These are phyloP conservation scores for Claviceps humidiphila DNA, from an alignment of 2,329 filamentous ascomycete genomes.

Conservation along the genomic window DNA sequence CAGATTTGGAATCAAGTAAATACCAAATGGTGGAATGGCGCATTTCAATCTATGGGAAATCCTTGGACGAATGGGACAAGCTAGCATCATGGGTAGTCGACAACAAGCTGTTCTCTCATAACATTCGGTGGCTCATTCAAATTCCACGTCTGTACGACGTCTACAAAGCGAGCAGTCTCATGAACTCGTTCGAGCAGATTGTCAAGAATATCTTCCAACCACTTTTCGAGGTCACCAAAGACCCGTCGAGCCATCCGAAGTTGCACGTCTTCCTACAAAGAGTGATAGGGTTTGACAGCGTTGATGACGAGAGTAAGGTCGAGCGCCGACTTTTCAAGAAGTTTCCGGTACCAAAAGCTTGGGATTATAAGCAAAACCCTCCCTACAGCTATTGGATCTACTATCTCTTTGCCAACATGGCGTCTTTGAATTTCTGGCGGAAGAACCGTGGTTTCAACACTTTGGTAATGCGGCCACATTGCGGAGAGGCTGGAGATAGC, in stretches of 20 bases:
- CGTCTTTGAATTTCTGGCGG: conserved; percentile 82
- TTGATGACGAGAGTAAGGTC: conserved; percentile 95
- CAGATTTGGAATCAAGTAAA: conserved; percentile 94
- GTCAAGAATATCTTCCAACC: conserved; percentile 87
- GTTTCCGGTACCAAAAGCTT: conserved; percentile 78
- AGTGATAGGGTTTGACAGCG: conserved; percentile 93
- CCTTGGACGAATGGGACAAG: conserved; percentile 93
- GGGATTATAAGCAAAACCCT: conserved; percentile 88
- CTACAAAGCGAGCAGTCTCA: conserved; percentile 77
- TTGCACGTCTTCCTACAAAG: conserved; percentile 88
- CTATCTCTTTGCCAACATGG: conserved; percentile 88
- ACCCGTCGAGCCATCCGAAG: conserved; percentile 78
- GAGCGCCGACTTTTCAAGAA: conserved; percentile 92
- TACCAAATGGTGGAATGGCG: conserved; percentile 99
- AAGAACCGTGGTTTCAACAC: conserved; percentile 92
- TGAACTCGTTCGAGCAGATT: conserved; percentile 83
- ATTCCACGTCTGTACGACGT: conserved; percentile 90
- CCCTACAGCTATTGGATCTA: conserved; percentile 99
- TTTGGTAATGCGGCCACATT: conserved; percentile 83
- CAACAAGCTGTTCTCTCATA: conserved; percentile 95
- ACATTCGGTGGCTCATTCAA: conserved; percentile 94
- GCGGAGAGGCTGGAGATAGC: conserved; percentile 90
- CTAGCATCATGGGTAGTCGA: conserved; percentile 94
- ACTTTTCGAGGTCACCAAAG: conserved; percentile 83
- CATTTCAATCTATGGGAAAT: conserved; percentile 90